Evolutionary conservation across 495 filamentous ascomycete species (phyloP).

Genomic region (Talaromyces ruber): DNA sequence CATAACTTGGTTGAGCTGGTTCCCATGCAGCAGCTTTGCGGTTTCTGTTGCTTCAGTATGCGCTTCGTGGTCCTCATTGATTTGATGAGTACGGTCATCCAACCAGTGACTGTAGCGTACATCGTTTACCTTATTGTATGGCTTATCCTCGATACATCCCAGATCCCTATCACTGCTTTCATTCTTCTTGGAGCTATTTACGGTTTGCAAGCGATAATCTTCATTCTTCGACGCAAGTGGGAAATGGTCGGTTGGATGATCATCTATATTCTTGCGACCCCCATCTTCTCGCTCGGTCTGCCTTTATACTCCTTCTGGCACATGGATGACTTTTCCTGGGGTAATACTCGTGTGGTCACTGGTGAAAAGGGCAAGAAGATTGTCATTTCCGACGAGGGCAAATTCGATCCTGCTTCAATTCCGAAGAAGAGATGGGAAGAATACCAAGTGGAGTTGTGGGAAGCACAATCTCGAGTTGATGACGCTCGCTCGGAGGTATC

Average conservation of each 20-base stretch:
- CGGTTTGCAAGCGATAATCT: slow-evolving; percentile 94
- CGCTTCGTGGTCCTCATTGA: slow-evolving; percentile 96
- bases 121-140: slow-evolving; percentile 81
- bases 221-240: slow-evolving; percentile 93
- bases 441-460: slow-evolving; percentile 94
- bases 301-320: slow-evolving; percentile 98
- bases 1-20: slow-evolving; percentile 97
- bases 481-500: slow-evolving; percentile 83
- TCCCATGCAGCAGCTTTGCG: slow-evolving; percentile 85
- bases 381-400: slow-evolving; percentile 94
- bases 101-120: slow-evolving; percentile 88
- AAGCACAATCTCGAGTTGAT: slow-evolving; percentile 71
- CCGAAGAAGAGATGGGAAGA: slow-evolving; percentile 99
- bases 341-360: slow-evolving; percentile 94
- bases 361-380: slow-evolving; percentile 90
- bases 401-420: slow-evolving; percentile 89
- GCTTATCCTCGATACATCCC: slow-evolving; percentile 46
- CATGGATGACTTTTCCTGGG: slow-evolving; percentile 99
- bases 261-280: slow-evolving; percentile 85
- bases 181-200: slow-evolving; percentile 90
- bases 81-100: slow-evolving; percentile 81
- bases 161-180: slow-evolving; percentile 76
- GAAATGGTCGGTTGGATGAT: slow-evolving; percentile 99
- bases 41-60: slow-evolving; percentile 99
- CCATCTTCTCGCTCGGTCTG: slow-evolving; percentile 83